Evolutionary conservation across 2,329 filamentous ascomycete species (phyloP).

Genomic region (Talaromyces atroroseus): DNA sequence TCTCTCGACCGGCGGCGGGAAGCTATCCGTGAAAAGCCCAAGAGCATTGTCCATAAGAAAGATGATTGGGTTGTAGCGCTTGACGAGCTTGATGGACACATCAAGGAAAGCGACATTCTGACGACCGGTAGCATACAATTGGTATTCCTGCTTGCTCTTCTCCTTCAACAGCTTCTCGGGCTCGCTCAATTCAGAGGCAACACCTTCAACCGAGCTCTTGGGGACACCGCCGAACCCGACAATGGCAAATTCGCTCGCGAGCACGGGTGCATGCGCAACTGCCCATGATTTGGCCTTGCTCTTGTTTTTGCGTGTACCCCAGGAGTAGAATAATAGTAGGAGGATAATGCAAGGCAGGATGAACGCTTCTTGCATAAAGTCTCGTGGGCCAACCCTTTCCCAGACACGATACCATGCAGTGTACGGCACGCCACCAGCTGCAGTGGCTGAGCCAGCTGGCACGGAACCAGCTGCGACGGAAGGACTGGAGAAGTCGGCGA

Average conservation of each 20-base stretch:
- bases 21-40: slow-evolving; percentile 74
- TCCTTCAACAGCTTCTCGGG: slow-evolving; percentile 67
- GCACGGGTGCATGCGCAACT: slow-evolving; percentile 62
- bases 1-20: slow-evolving; percentile 63
- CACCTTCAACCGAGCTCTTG: slow-evolving; percentile 44
- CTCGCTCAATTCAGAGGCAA: slow-evolving; percentile 42
- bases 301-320: slow-evolving; percentile 75
- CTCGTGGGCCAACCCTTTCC: slow-evolving; percentile 75
- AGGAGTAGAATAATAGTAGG: slow-evolving; percentile 71
- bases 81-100: slow-evolving; percentile 71
- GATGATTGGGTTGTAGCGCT: slow-evolving; percentile 76
- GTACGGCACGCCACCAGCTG: slow-evolving; percentile 58
- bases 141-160: slow-evolving; percentile 79
- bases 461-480: slow-evolving; percentile 41
- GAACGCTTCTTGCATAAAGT: slow-evolving; percentile 83
- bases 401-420: slow-evolving; percentile 97
- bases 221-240: slow-evolving; percentile 68
- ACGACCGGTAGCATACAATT: slow-evolving; percentile 81
- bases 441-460: slow-evolving; percentile 28
- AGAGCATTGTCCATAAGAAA: slow-evolving; percentile 62
- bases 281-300: slow-evolving; percentile 77
- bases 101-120: slow-evolving; percentile 92
- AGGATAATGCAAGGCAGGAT: slow-evolving; percentile 70
- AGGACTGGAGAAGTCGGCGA: slow-evolving; percentile 70
- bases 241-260: slow-evolving; percentile 76